phyloP scores from a whole-genome alignment of 768 basidiomycete species.

The Suillus hirtellus region DNA sequence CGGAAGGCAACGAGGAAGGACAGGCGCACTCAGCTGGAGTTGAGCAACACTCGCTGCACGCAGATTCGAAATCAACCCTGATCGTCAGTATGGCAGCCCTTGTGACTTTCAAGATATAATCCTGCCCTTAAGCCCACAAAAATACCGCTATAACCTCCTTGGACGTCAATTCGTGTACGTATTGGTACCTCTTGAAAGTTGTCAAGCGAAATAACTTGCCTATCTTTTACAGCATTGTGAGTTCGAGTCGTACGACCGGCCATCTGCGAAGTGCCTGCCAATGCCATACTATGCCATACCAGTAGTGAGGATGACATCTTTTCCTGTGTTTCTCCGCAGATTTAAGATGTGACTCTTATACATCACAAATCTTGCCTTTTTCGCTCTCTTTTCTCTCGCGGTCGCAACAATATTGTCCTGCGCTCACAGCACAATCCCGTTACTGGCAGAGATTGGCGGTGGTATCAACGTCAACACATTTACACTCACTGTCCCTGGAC shows the following conservation, averaged over 20 bases:
- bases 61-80: no score
- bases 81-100: background rate
- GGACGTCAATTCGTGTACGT: background rate
- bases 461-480: slow-evolving; percentile 51
- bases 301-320: slow-evolving; percentile 38
- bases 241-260: background rate
- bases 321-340: background rate
- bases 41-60: background rate
- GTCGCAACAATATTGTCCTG: slow-evolving; percentile 12
- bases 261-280: background rate
- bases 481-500: slow-evolving; percentile 49
- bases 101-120: background rate
- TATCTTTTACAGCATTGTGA: background rate
- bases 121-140: background rate
- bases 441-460: slow-evolving; percentile 46
- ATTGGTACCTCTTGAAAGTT: background rate
- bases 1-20: background rate
- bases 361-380: slow-evolving; percentile 12
- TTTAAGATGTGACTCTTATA: background rate
- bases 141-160: background rate
- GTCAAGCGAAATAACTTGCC: background rate
- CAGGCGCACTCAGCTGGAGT: background rate
- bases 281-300: background rate
- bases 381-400: slow-evolving; percentile 22
- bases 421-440: slow-evolving; percentile 48